Evolutionary conservation across 495 filamentous ascomycete genomes (phyloP), one percentile per base, ranked within the genome.

Genomic region (Talaromyces stipitatus): DNA sequence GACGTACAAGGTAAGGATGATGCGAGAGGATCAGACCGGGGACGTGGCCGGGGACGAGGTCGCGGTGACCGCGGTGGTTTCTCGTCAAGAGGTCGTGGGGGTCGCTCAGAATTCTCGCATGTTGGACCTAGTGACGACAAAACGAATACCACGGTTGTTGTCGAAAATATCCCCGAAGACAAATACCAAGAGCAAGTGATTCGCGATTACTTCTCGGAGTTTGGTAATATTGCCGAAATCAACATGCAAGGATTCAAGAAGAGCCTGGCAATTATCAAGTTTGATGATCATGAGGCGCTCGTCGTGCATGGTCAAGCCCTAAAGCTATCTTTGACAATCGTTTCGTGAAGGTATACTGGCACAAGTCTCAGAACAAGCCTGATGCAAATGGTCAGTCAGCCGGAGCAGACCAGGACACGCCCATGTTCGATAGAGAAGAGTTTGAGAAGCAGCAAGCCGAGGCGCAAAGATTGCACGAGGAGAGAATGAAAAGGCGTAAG

Each of bases 311-410:
- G 72, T 84, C 85, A 14, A 96, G 90, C 38, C 94, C 94, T 0
- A 95, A 95, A 65, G 89, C 90, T 48, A 90, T 98, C 50, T 98
- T 98, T 63, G 91, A 96, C 60, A 98, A 98, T 61, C 81, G 94
- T 18, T 98, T 98, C 63, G 94, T 98, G 45, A 98, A 96, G 67
- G 91, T 98, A 4, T 98, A 91, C 64, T 98, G 94, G 94, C 81
- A 89, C 68, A 92, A 88, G 61, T 81, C 85, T 0, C 82, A 85
- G 2, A 61, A 63, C 18, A 73, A 73, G 29, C 65, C 71, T 4
- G 72, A 77, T 18, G 65, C 60, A 36, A 72, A 70, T 33, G 64
- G 63, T 27, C 51, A 67, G 54, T 51, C 67, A 61, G 32, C 67
- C 59, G 47, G 60, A 64, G 12, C 41, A 29, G 20, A 55, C 57